These are phyloP conservation scores for Podila clonocystis DNA, from an alignment of 192 early-diverging fungal species.

Conservation along the genomic window DNA sequence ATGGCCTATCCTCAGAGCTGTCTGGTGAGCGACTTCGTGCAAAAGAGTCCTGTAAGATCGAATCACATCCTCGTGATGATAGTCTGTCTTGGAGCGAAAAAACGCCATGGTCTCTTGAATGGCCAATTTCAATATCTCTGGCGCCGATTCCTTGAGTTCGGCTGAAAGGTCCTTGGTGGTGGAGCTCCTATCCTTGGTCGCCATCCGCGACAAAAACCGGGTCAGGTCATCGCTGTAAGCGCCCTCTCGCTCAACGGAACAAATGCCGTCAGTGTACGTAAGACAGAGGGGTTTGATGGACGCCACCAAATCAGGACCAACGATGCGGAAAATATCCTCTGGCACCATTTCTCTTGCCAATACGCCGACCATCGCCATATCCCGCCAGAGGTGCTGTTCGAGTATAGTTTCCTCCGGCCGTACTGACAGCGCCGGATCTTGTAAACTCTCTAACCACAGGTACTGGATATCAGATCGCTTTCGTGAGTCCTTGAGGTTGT, in stretches of 20 bases:
- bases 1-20: constrained; percentile 11
- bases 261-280: too few relatives aligned
- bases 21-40: constrained; percentile 14
- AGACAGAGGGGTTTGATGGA: not conserved
- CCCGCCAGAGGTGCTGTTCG: constrained; percentile 26
- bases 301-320: constrained; percentile 1
- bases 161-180: not conserved
- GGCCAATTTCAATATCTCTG: not conserved
- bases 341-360: constrained; percentile 3
- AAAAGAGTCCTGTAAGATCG: constrained; percentile 14
- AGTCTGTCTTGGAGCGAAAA: not conserved
- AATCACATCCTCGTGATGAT: not conserved
- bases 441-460: constrained; percentile 19
- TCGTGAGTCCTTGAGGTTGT: constrained; percentile 9
- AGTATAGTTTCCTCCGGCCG: not conserved
- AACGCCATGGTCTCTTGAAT: constrained; percentile 30
- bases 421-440: not conserved
- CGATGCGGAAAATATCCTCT: constrained; percentile 21
- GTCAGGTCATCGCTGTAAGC: constrained; percentile 15
- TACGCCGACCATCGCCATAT: constrained; percentile 34
- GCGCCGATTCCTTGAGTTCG: not conserved
- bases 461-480: constrained; percentile 4
- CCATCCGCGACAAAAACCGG: constrained; percentile 8
- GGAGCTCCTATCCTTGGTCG: not conserved
- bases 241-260: not conserved